These are phyloP conservation scores for Lithospermum erythrorhizon DNA, from an alignment of 257 asterid genomes.

Conservation along the genomic window DNA sequence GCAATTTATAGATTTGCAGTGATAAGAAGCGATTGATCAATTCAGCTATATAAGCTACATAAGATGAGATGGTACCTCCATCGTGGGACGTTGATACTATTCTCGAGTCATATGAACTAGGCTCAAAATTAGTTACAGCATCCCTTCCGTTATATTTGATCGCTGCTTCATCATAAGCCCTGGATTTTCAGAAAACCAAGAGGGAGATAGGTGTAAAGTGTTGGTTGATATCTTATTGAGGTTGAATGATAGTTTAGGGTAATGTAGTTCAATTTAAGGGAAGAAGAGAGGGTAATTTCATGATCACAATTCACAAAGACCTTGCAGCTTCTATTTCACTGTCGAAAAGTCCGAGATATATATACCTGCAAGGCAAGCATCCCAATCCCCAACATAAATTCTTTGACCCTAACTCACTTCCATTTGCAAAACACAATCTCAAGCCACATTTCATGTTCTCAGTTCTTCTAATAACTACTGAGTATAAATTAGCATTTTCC, in stretches of 20 bases:
- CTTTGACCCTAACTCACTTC: neutral
- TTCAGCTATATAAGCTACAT: neutral
- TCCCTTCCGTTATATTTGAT: slow-evolving; percentile 58
- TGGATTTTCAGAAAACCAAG: slow-evolving; percentile 24
- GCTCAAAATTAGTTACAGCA: slow-evolving; percentile 68
- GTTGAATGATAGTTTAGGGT: slow-evolving; percentile 15
- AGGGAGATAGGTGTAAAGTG: slow-evolving; percentile 23
- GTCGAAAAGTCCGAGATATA: slow-evolving; percentile 42
- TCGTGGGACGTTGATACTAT: slow-evolving; percentile 13
- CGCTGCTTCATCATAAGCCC: slow-evolving; percentile 83
- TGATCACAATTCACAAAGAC: slow-evolving; percentile 30
- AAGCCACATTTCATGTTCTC: neutral
- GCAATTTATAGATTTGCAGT: neutral
- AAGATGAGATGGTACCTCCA: slow-evolving; percentile 19
- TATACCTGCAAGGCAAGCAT: slow-evolving; percentile 41
- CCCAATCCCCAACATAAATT: slow-evolving; percentile 26
- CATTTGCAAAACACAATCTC: neutral
- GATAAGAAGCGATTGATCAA: neutral
- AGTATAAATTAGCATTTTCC: neutral
- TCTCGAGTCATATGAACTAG: slow-evolving; percentile 36
- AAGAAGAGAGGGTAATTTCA: slow-evolving; percentile 11
- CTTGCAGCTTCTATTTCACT: slow-evolving; percentile 39
- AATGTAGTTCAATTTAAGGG: slow-evolving; percentile 17
- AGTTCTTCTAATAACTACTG: neutral
- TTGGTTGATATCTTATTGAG: slow-evolving; percentile 20